phyloP scores from a whole-genome alignment of 352 stramenopile genomes.

The Phytophthora tentaculata region DNA sequence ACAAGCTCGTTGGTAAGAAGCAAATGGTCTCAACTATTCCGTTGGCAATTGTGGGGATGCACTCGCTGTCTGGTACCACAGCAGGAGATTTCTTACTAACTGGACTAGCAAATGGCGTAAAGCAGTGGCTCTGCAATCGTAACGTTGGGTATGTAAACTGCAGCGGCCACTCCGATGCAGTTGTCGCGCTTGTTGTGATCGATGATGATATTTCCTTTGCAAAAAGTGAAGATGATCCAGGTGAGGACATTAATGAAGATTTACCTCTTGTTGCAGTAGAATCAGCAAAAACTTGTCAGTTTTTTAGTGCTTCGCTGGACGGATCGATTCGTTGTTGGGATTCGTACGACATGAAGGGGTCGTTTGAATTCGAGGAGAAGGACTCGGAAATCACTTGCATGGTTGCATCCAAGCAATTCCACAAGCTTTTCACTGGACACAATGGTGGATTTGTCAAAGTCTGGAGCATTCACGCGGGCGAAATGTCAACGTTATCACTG shows the following conservation, averaged over 20 bases:
- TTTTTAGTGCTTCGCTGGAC: slow-evolving; percentile 75
- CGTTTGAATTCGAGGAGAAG: slow-evolving; percentile 74
- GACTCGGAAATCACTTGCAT: slow-evolving; percentile 71
- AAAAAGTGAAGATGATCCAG: slow-evolving; percentile 24
- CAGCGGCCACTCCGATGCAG: slow-evolving; percentile 50
- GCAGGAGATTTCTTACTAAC: slow-evolving; percentile 54
- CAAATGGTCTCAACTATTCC: slow-evolving; percentile 31
- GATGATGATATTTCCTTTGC: slow-evolving; percentile 19
- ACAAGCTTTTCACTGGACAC: slow-evolving; percentile 69
- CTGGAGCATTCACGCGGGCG: slow-evolving; percentile 68
- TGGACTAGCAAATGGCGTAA: slow-evolving; percentile 46
- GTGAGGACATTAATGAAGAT: neutral
- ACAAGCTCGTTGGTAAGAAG: slow-evolving; percentile 59
- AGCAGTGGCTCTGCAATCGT: slow-evolving; percentile 68
- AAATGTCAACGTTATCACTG: slow-evolving; percentile 39
- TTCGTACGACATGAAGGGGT: slow-evolving; percentile 65
- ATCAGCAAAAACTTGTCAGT: slow-evolving; percentile 37
- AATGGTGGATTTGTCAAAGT: slow-evolving; percentile 62
- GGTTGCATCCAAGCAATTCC: slow-evolving; percentile 48
- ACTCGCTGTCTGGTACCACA: slow-evolving; percentile 7
- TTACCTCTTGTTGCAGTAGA: neutral
- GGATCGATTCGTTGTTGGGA: slow-evolving; percentile 82
- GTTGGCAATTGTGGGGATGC: slow-evolving; percentile 23
- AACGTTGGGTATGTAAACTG: slow-evolving; percentile 70
- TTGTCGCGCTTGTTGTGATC: slow-evolving; percentile 57